phyloP scores from a whole-genome alignment of 139 green algal species.

The Chlamydomonas incerta region DNA sequence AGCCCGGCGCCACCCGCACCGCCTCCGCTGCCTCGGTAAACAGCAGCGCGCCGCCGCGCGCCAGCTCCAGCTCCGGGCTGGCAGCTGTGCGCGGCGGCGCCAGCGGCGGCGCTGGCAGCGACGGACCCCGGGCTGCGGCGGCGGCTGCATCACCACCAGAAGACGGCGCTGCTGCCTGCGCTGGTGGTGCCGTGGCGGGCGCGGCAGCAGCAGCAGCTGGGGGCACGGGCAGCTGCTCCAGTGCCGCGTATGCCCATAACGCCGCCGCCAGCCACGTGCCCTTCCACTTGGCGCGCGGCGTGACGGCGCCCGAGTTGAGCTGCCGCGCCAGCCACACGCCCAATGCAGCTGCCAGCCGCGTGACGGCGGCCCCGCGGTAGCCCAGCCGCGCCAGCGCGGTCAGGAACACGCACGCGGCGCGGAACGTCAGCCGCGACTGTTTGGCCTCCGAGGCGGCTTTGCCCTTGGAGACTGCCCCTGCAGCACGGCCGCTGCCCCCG shows the following conservation, averaged over 20 bases:
- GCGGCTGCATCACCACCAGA: no score
- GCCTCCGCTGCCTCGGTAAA: slow-evolving; percentile 27
- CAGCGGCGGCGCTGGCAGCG: no score
- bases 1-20: slow-evolving; percentile 10
- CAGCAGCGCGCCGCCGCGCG: slow-evolving; percentile 2
- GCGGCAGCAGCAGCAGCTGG: no score
- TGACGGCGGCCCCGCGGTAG: not conserved
- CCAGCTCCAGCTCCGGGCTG: not conserved
- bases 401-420: slow-evolving; percentile 1
- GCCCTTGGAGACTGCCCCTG: no score
- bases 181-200: no score
- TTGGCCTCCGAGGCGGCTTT: not conserved
- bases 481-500: no score
- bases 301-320: not conserved
- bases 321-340: not conserved
- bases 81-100: no score
- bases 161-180: no score
- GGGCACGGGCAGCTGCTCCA: not conserved
- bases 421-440: slow-evolving; percentile 4
- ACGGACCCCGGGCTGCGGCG: no score
- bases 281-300: slow-evolving; percentile 1
- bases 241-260: not conserved
- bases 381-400: slow-evolving; percentile 18
- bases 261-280: slow-evolving; percentile 36
- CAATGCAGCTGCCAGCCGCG: not conserved